Conservation (phyloP, 1,284 basidiomycete genomes). For the Apiotrichum montevideense region DNA sequence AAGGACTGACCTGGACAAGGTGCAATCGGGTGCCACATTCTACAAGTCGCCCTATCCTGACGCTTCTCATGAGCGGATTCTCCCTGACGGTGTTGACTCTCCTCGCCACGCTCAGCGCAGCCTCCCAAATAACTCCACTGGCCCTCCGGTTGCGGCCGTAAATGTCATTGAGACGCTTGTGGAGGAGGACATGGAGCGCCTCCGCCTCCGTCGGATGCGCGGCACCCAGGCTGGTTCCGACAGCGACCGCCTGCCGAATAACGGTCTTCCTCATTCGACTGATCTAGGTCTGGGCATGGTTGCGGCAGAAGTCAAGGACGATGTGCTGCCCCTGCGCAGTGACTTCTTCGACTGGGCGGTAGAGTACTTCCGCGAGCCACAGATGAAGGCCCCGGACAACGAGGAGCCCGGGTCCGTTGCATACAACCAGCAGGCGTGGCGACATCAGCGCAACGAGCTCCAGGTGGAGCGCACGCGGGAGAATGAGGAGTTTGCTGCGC, state of each 20-base stretch:
- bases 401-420: conserved; percentile 91
- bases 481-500: conserved; percentile 64
- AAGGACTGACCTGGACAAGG: conserved; percentile 11
- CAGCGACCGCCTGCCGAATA: conserved; percentile 36
- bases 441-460: conserved; percentile 82
- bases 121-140: conserved; percentile 3
- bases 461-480: conserved; percentile 59
- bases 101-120: conserved; percentile 4
- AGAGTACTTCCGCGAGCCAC: conserved; percentile 97
- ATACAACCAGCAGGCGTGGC: conserved; percentile 95
- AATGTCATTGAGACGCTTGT: conserved; percentile 79
- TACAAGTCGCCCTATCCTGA: conserved; percentile 42
- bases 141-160: conserved; percentile 50
- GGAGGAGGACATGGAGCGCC: conserved; percentile 82
- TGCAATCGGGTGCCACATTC: conserved; percentile 16
- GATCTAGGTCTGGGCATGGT: conserved; percentile 48
- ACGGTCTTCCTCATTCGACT: conserved; percentile 34
- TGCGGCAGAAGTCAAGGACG: conserved; percentile 48
- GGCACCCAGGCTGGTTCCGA: conserved; percentile 43
- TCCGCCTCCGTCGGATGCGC: conserved; percentile 61
- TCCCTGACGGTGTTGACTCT: conserved; percentile 20
- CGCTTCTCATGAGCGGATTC: conserved; percentile 28
- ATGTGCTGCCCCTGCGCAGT: conserved; percentile 76
- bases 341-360: conserved; percentile 92
- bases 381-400: conserved; percentile 93